These are phyloP conservation scores for Fusarium vanettenii DNA, from an alignment of 2,329 filamentous ascomycete species.

Conservation along the genomic window DNA sequence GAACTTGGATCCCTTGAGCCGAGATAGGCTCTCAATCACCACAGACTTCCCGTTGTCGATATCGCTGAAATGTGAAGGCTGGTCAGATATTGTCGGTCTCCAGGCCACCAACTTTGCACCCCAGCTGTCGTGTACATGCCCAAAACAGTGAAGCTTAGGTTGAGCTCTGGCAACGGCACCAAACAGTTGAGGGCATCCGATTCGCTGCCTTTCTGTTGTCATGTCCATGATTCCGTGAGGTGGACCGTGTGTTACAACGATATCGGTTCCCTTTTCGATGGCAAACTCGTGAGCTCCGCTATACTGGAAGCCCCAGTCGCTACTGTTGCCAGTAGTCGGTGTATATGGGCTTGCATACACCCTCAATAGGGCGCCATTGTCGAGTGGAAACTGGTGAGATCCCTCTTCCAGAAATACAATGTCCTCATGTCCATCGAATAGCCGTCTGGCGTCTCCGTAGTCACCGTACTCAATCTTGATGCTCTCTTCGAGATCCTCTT, in stretches of 20 bases:
- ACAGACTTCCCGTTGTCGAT: conserved; percentile 59
- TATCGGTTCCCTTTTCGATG: conserved; percentile 42
- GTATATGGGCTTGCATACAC: conserved; percentile 61
- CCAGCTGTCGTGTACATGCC: conserved; percentile 50
- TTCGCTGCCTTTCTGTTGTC: conserved; percentile 40
- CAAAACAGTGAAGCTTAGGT: conserved; percentile 52
- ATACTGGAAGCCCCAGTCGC: conserved; percentile 59
- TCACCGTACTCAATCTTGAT: conserved; percentile 49
- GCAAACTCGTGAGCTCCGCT: conserved; percentile 42
- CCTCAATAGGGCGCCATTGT: conserved; percentile 54
- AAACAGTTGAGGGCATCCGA: conserved; percentile 49
- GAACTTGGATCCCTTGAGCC: not conserved
- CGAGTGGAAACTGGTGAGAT: conserved; percentile 52
- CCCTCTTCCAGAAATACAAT: conserved; percentile 58
- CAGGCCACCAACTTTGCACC: conserved; percentile 60
- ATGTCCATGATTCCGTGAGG: conserved; percentile 56
- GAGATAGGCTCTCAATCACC: conserved; percentile 50
- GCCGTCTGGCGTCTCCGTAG: conserved; percentile 47
- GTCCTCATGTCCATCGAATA: conserved; percentile 40
- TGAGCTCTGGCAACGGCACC: conserved; percentile 42
- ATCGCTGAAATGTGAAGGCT: conserved; percentile 58
- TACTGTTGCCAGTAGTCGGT: conserved; percentile 47
- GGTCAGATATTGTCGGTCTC: conserved; percentile 45
- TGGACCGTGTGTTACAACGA: conserved; percentile 52
- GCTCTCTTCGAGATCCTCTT: conserved; percentile 1